Percentiles rank a stretch among this genome's conserved stretches.
These are phyloP conservation scores for Neoboletus magnificus DNA, from an alignment of 768 basidiomycete species.

Conservation along the genomic window DNA sequence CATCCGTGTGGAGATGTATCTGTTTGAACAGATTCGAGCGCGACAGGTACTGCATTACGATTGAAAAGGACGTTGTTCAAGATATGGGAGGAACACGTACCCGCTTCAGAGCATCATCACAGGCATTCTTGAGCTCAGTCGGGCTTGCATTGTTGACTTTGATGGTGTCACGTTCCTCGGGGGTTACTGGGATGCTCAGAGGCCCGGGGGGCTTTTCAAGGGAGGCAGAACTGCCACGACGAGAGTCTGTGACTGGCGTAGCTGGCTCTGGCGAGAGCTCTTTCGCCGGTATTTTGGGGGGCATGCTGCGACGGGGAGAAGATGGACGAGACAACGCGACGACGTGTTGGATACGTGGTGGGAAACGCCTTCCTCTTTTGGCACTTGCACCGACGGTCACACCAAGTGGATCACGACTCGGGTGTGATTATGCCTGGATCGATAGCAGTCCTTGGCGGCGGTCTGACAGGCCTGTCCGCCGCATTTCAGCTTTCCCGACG, in stretches of 20 bases:
- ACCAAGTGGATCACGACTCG: too few species aligned
- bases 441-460: constrained; percentile 76
- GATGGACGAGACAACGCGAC: neutral
- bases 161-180: constrained; percentile 49
- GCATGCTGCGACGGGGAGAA: constrained; percentile 15
- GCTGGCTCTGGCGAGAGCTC: constrained; percentile 12
- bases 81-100: constrained; percentile 41
- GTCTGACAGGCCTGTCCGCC: constrained; percentile 76
- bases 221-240: constrained; percentile 27
- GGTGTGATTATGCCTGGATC: constrained; percentile 27
- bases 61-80: neutral
- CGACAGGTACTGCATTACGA: constrained; percentile 64
- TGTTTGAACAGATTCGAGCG: constrained; percentile 82
- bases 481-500: constrained; percentile 73
- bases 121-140: constrained; percentile 64
- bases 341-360: constrained; percentile 27
- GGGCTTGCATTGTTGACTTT: constrained; percentile 59
- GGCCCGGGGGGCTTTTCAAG: constrained; percentile 49
- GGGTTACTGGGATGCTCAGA: constrained; percentile 43
- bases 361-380: constrained; percentile 10
- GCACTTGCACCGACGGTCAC: neutral
- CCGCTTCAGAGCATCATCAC: constrained; percentile 88
- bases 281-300: constrained; percentile 17
- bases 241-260: constrained; percentile 13
- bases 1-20: constrained; percentile 83